These are phyloP conservation scores for Triglochin maritima DNA, from an alignment of 106 monocot species.

Conservation along the genomic window DNA sequence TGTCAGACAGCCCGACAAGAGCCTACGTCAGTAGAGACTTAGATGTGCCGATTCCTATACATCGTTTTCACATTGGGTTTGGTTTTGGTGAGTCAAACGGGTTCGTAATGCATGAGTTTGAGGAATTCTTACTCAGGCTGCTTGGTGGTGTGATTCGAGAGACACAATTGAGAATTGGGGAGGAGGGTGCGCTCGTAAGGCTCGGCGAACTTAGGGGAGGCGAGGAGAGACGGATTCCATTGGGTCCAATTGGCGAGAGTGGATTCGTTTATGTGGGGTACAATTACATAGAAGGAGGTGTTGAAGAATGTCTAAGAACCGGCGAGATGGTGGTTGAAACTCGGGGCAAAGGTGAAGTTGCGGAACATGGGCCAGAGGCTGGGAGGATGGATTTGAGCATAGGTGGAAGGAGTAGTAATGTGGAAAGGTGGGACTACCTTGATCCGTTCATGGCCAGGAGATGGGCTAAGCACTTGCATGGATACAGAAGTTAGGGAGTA, in stretches of 20 bases:
- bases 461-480: constrained; percentile 96
- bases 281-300: constrained; percentile 54
- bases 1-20: constrained; percentile 39
- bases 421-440: constrained; percentile 60
- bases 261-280: constrained; percentile 44
- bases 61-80: constrained; percentile 59
- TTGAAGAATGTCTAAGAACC: constrained; percentile 26
- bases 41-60: constrained; percentile 25
- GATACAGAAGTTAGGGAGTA: constrained; percentile 22
- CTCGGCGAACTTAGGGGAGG: constrained; percentile 58
- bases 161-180: constrained; percentile 46
- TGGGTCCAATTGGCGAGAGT: constrained; percentile 27
- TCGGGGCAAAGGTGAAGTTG: constrained; percentile 31
- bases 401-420: constrained; percentile 39
- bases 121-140: constrained; percentile 59
- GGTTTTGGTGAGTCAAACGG: constrained; percentile 55
- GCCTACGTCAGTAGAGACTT: constrained; percentile 9
- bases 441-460: constrained; percentile 91
- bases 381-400: constrained; percentile 11
- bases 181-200: constrained; percentile 32
- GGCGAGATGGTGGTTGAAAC: constrained; percentile 48
- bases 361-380: neutral
- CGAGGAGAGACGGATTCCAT: constrained; percentile 65
- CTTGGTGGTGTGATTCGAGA: constrained; percentile 61
- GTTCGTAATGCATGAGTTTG: constrained; percentile 86